phyloP scores from a whole-genome alignment of 1,284 basidiomycete species.

The Tranzscheliella williamsii region DNA sequence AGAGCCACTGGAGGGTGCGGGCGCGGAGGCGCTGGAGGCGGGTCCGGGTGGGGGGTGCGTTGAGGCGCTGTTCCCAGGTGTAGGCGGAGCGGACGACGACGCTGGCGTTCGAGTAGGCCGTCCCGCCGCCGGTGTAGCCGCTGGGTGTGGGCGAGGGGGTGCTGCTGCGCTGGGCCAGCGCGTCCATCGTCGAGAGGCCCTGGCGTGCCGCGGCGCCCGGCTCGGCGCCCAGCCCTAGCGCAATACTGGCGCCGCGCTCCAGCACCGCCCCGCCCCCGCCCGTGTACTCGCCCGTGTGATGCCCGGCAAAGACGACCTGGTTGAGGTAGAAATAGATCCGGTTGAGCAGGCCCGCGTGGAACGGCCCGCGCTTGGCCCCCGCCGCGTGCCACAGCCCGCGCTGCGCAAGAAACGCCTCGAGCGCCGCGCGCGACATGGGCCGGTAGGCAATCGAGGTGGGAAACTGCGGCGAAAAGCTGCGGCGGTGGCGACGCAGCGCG shows the following conservation, averaged over 20 bases:
- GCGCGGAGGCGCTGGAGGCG: conserved; percentile 20
- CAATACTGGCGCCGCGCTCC: conserved; percentile 27
- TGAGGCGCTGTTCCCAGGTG: conserved; percentile 37
- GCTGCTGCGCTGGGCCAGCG: conserved; percentile 58
- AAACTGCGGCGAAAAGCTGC: conserved; percentile 74
- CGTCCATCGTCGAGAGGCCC: conserved; percentile 69
- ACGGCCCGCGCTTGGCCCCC: conserved; percentile 65
- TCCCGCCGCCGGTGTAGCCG: conserved; percentile 70
- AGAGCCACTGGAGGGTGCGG: conserved; percentile 29
- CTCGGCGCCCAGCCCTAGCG: conserved; percentile 66
- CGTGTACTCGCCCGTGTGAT: conserved; percentile 11
- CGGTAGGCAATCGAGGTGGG: conserved; percentile 75
- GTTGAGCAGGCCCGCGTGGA: conserved; percentile 74
- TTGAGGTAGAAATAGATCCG: conserved; percentile 75
- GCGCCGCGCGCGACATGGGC: conserved; percentile 70
- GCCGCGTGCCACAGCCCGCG: conserved; percentile 68
- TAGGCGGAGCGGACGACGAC: conserved; percentile 39
- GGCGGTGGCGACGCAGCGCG: conserved; percentile 70
- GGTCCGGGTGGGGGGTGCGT: conserved; percentile 17
- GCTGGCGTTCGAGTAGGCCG: conserved; percentile 70
- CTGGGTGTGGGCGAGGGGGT: conserved; percentile 46
- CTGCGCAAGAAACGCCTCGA: conserved; percentile 72
- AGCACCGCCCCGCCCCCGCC: conserved; percentile 9
- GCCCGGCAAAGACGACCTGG: conserved; percentile 68
- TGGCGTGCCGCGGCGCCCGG: conserved; percentile 67